phyloP scores from a whole-genome alignment of 345 rosid genomes.

The Eucalyptus pumila region DNA sequence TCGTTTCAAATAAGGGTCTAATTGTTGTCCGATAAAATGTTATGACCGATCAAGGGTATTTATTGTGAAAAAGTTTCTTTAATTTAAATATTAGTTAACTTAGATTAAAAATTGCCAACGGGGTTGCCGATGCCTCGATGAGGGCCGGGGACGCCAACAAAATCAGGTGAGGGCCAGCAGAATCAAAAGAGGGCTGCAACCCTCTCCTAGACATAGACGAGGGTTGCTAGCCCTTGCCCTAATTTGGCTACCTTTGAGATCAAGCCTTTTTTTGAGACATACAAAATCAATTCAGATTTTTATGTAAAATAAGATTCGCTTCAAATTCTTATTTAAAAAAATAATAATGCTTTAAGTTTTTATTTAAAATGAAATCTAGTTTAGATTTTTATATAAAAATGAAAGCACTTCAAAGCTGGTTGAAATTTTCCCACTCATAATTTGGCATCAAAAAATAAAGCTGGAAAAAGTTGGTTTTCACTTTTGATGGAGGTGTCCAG shows the following conservation, averaged over 20 bases:
- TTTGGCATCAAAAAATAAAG: fast-evolving
- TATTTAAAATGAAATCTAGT: fast-evolving
- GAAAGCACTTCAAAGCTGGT: fast-evolving
- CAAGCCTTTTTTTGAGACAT: fast-evolving
- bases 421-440: background rate
- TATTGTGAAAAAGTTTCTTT: no score
- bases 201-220: no score
- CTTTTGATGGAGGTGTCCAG: fast-evolving
- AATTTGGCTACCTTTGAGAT: fast-evolving
- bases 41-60: no score
- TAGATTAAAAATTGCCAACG: no score
- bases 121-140: fast-evolving
- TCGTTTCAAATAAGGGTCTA: no score
- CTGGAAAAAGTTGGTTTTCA: background rate
- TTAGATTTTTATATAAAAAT: no score
- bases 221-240: fast-evolving
- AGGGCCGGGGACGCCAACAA: no score
- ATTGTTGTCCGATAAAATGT: fast-evolving
- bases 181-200: fast-evolving
- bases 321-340: no score
- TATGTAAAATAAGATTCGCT: fast-evolving
- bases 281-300: fast-evolving
- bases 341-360: fast-evolving
- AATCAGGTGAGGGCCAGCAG: fast-evolving
- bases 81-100: no score